These are phyloP conservation scores for Microstegium vimineum DNA, from an alignment of 176 grass and related monocot species.

Conservation along the genomic window DNA sequence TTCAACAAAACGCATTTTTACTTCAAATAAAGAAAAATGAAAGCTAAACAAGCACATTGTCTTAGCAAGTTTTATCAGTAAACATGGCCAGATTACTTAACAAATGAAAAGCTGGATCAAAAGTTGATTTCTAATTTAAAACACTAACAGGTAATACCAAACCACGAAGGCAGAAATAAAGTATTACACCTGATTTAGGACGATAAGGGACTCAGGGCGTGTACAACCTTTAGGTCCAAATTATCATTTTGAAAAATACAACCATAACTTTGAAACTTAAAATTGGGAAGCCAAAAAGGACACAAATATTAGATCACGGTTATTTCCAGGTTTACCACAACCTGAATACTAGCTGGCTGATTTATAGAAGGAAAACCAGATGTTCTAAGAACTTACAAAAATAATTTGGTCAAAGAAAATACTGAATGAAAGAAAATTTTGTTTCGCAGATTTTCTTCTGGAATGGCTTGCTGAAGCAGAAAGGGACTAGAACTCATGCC, in stretches of 20 bases:
- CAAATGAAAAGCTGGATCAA: not conserved
- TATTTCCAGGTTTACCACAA: not conserved
- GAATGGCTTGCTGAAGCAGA: not conserved
- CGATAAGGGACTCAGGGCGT: too few relatives aligned
- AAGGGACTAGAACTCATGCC: not conserved
- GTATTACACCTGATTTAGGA: not conserved
- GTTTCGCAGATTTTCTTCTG: too few relatives aligned
- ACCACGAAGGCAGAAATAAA: not conserved
- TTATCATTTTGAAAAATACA: not conserved
- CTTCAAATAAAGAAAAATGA: not conserved
- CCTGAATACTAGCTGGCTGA: not conserved
- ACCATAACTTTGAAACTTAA: not conserved
- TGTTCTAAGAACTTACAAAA: not conserved
- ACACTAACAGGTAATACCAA: not conserved
- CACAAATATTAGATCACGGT: not conserved
- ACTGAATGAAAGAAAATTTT: not conserved
- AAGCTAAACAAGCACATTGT: not conserved
- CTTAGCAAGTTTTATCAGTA: not conserved
- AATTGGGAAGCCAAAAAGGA: not conserved
- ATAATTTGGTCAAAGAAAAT: not conserved
- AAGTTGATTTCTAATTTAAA: slow-evolving; percentile 16
- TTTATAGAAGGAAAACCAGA: not conserved
- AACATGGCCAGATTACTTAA: not conserved
- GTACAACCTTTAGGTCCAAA: not conserved
- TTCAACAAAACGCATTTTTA: slow-evolving; percentile 2